These are phyloP conservation scores for Trebouxia sp. DNA, from an alignment of 139 green algal genomes.

Conservation along the genomic window DNA sequence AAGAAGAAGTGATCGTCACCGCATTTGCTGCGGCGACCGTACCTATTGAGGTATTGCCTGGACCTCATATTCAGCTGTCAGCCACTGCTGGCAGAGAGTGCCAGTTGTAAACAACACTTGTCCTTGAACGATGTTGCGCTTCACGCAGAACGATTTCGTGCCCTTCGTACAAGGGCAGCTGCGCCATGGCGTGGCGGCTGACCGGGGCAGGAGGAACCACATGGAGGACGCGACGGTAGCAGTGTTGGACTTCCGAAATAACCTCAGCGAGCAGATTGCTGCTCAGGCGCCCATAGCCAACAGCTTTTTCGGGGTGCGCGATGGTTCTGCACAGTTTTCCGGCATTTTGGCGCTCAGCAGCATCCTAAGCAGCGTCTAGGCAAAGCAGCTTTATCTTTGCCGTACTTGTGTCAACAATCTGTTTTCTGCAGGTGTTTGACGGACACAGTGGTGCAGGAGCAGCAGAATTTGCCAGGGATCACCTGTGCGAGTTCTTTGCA, in stretches of 20 bases:
- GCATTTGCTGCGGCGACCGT: not conserved
- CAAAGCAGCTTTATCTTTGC: not conserved
- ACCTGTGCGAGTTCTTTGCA: conserved; percentile 27
- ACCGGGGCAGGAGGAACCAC: conserved; percentile 5
- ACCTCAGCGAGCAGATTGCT: not conserved
- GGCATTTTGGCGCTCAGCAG: not conserved
- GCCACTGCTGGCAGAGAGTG: not conserved
- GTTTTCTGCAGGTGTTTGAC: conserved; percentile 45
- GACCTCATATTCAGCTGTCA: not conserved
- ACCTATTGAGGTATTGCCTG: not conserved
- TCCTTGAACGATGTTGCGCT: too few species aligned
- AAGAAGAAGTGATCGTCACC: not conserved
- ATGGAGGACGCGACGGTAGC: conserved; percentile 42
- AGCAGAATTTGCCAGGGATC: conserved; percentile 30
- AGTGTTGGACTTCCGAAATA: conserved; percentile 16
- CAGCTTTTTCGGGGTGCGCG: not conserved
- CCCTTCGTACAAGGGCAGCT: not conserved
- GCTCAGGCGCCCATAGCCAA: not conserved
- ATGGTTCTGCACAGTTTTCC: not conserved
- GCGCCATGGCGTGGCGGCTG: conserved; percentile 25
- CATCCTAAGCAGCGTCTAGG: not conserved
- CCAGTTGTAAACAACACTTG: not conserved
- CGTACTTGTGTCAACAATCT: not conserved
- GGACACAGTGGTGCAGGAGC: conserved; percentile 37
- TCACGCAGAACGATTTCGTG: not conserved